Conservation (phyloP, 2,329 filamentous ascomycete species). For the Paraphaeosphaeria minitans region DNA sequence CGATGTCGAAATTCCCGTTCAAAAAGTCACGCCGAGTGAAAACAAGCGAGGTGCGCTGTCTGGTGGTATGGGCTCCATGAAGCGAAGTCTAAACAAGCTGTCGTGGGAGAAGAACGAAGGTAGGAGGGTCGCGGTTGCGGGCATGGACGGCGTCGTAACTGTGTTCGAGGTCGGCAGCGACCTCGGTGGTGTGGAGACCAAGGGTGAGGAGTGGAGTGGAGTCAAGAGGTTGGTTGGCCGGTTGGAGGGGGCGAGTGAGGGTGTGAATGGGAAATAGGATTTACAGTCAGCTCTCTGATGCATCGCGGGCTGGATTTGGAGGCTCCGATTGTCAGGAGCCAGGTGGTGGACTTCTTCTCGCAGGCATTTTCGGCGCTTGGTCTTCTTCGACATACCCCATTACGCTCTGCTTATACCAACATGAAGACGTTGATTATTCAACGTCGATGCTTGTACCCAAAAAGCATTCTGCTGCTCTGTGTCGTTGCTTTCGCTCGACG, state of each 20-base stretch:
- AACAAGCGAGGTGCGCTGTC: constrained; percentile 46
- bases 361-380: constrained; percentile 5
- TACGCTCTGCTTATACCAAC: constrained; percentile 5
- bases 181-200: constrained; percentile 83
- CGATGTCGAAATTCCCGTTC: constrained; percentile 89
- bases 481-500: too few relatives aligned
- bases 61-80: constrained; percentile 64
- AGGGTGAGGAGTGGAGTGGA: constrained; percentile 87
- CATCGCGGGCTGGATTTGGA: not conserved
- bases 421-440: not conserved
- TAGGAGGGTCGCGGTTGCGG: constrained; percentile 83
- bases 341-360: not conserved
- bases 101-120: constrained; percentile 93
- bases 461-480: too few relatives aligned
- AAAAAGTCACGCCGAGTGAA: constrained; percentile 74
- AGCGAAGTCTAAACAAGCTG: constrained; percentile 89
- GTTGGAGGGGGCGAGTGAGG: constrained; percentile 59
- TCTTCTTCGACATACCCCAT: constrained; percentile 9
- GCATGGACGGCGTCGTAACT: constrained; percentile 86
- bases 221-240: constrained; percentile 88
- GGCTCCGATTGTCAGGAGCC: not conserved
- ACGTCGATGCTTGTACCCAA: not conserved
- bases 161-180: constrained; percentile 90
- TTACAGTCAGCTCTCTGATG: not conserved
- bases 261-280: constrained; percentile 29